Percentiles rank a stretch among this genome's conserved stretches.
These are phyloP conservation scores for Babesia divergens DNA, from an alignment of 169 alveolate species.

Conservation along the genomic window DNA sequence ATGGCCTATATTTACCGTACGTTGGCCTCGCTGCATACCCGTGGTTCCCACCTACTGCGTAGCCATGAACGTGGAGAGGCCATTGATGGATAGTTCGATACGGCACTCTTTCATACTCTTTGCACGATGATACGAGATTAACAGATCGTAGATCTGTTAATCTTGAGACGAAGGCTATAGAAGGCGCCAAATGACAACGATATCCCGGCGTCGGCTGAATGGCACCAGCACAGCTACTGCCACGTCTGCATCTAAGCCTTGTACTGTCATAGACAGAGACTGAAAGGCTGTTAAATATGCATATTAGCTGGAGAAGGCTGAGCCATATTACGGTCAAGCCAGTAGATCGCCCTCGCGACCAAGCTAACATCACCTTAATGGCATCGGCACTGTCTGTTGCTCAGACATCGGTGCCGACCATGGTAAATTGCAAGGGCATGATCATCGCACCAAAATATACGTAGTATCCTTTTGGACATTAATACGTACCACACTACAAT, in stretches of 20 bases:
- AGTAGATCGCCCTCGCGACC: not conserved
- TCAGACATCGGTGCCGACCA: conserved; percentile 12
- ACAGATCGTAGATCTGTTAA: too few species aligned
- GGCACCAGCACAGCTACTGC: too few species aligned
- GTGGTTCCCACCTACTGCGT: too few species aligned
- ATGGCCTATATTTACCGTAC: too few species aligned
- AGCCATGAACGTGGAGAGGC: too few species aligned
- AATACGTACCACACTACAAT: not conserved
- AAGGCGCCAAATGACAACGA: too few species aligned
- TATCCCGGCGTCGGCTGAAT: too few species aligned
- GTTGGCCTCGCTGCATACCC: not conserved
- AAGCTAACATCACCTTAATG: conserved; percentile 14
- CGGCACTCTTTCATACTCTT: too few species aligned
- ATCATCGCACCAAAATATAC: not conserved
- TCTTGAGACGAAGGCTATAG: too few species aligned
- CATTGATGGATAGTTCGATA: too few species aligned
- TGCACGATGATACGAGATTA: too few species aligned
- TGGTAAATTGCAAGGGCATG: not conserved
- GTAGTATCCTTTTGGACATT: conserved; percentile 2
- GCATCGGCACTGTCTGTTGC: conserved; percentile 6
- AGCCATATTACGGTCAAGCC: not conserved
- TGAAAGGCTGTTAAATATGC: not conserved
- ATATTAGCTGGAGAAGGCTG: not conserved
- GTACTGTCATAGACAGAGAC: not conserved
- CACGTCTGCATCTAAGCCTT: too few species aligned